phyloP scores from a whole-genome alignment of 768 basidiomycete genomes.

The Mycena olivaceomarginata region DNA sequence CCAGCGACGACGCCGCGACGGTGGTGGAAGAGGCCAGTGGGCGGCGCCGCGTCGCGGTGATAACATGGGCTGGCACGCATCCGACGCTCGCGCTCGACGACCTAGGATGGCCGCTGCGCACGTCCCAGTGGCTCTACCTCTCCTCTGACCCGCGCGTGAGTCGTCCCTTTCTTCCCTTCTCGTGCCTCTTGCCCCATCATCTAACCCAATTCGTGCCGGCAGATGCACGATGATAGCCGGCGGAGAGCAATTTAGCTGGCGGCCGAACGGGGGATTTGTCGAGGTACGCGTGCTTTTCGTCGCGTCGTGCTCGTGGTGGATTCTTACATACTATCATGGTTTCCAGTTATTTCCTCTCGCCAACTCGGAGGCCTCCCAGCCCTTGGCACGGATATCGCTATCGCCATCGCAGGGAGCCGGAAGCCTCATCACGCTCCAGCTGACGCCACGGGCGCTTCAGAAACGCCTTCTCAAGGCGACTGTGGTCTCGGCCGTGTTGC shows the following conservation, averaged over 20 bases:
- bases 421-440: conserved; percentile 7
- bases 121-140: conserved; percentile 24
- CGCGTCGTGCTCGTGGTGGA: background rate
- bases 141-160: conserved; percentile 22
- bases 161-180: background rate
- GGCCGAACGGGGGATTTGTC: conserved; percentile 13
- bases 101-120: conserved; percentile 7
- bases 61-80: conserved; percentile 1
- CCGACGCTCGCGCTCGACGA: conserved; percentile 18
- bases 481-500: conserved; percentile 16
- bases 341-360: background rate
- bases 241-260: conserved; percentile 10
- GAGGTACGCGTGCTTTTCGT: conserved; percentile 4
- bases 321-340: background rate
- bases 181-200: background rate
- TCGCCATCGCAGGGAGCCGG: background rate
- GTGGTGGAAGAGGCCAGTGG: conserved; percentile 7
- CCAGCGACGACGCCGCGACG: conserved; percentile 6
- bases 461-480: conserved; percentile 11
- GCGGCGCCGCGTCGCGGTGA: background rate
- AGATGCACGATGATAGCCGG: conserved; percentile 17
- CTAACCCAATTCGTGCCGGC: background rate
- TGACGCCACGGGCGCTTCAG: conserved; percentile 6
- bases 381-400: conserved; percentile 17
- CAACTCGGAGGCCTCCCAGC: background rate